Conservation (phyloP, 108 stramenopile genomes). For the Skeletonema costatum region DNA sequence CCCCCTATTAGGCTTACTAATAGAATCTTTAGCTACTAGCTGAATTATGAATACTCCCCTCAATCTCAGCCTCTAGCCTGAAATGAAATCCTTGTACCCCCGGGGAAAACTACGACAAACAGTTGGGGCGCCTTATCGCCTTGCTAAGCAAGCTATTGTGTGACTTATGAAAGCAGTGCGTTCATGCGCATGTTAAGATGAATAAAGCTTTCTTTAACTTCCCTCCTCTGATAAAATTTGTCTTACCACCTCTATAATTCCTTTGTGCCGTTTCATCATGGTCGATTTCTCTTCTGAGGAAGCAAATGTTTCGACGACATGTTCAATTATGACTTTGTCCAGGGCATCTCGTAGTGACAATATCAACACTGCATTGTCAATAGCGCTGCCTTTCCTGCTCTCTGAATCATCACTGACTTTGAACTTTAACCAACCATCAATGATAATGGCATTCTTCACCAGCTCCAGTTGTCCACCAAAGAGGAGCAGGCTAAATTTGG, state of each 20-base stretch:
- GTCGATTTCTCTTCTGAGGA: slow-evolving; percentile 4
- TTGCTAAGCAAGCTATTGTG: no score
- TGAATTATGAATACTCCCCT: no score
- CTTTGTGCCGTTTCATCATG: slow-evolving; percentile 18
- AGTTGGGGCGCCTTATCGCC: no score
- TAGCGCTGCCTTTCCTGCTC: slow-evolving; percentile 3
- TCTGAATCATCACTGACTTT: slow-evolving; percentile 51
- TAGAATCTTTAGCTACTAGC: no score
- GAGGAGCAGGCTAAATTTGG: slow-evolving; percentile 63
- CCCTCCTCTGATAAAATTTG: slow-evolving; percentile 23
- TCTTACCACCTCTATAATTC: slow-evolving; percentile 25
- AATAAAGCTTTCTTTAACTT: background rate
- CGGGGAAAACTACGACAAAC: no score
- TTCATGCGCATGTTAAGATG: no score
- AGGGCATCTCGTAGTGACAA: slow-evolving; percentile 19
- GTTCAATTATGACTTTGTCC: slow-evolving; percentile 35
- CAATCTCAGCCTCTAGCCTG: no score
- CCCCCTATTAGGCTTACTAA: no score
- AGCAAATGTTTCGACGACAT: slow-evolving; percentile 26
- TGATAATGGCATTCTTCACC: slow-evolving; percentile 51
- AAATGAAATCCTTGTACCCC: no score
- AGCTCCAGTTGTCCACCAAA: slow-evolving; percentile 65
- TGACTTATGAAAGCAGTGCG: no score
- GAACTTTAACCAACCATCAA: slow-evolving; percentile 75
- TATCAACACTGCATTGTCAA: slow-evolving; percentile 36